Conservation (phyloP, 768 basidiomycete genomes). For the Amanita rimosa region DNA sequence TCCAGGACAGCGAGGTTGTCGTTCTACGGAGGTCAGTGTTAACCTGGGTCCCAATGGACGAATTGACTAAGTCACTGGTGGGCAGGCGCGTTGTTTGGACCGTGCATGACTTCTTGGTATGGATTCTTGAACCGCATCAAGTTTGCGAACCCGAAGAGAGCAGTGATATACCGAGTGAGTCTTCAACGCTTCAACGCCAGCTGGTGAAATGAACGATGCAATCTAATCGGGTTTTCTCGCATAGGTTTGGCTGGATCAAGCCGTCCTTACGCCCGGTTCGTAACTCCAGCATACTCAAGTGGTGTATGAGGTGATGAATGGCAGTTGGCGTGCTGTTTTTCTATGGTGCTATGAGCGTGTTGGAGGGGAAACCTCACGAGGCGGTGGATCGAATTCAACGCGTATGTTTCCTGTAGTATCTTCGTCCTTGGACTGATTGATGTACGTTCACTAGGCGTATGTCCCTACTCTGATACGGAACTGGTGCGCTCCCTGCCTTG, state of each 20-base stretch:
- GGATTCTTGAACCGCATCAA: conserved; percentile 58
- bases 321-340: conserved; percentile 37
- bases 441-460: conserved; percentile 37
- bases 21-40: conserved; percentile 58
- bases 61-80: neutral
- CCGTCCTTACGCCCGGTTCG: conserved; percentile 59
- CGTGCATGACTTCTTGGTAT: conserved; percentile 78
- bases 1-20: conserved; percentile 51
- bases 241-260: conserved; percentile 81
- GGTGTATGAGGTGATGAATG: neutral
- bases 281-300: neutral
- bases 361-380: conserved; percentile 62
- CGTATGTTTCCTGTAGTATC: conserved; percentile 19
- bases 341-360: conserved; percentile 64
- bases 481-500: conserved; percentile 69
- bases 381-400: conserved; percentile 32
- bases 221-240: neutral
- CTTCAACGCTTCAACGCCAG: neutral
- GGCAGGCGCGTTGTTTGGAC: conserved; percentile 73
- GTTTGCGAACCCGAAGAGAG: conserved; percentile 49
- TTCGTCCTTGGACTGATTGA: neutral
- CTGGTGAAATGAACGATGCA: neutral
- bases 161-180: conserved; percentile 51
- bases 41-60: neutral
- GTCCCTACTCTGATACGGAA: conserved; percentile 64